Conservation (phyloP, 2,329 filamentous ascomycete genomes). For the Xylaria hypoxylon region DNA sequence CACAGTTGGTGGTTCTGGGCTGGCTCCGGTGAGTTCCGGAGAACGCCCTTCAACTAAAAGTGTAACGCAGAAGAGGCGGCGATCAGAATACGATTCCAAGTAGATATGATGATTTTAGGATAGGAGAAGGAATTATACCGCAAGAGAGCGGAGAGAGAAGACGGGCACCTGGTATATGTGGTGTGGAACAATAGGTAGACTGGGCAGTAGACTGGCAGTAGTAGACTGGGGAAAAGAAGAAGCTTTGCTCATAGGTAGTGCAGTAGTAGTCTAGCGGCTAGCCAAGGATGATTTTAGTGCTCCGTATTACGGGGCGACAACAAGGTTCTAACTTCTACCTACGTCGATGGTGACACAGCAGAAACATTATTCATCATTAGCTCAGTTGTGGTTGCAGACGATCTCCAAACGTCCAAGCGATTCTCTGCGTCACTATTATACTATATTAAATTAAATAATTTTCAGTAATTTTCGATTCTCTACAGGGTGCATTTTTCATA, state of each 20-base stretch:
- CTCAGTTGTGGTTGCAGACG: too few species aligned
- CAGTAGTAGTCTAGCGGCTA: neutral
- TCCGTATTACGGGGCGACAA: constrained; percentile 15
- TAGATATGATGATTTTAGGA: neutral
- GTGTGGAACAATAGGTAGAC: too few species aligned
- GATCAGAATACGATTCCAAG: constrained; percentile 11
- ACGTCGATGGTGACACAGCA: too few species aligned
- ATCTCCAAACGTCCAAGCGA: too few species aligned
- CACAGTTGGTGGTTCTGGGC: constrained; percentile 38
- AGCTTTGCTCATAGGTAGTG: constrained; percentile 15
- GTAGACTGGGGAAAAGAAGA: constrained; percentile 13
- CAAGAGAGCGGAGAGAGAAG: neutral
- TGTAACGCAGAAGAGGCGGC: constrained; percentile 15
- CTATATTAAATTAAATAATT: neutral
- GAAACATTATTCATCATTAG: too few species aligned
- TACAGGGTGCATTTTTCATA: too few species aligned
- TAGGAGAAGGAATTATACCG: neutral
- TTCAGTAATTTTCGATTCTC: too few species aligned
- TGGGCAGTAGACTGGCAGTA: neutral
- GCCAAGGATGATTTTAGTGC: neutral
- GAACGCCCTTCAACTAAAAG: constrained; percentile 40
- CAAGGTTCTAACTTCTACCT: constrained; percentile 12
- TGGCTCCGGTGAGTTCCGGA: constrained; percentile 46
- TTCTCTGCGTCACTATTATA: too few species aligned
- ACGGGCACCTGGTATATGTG: too few species aligned